A percentile compares a stretch with the other conserved stretches of the same genome.
phyloP scores from a whole-genome alignment of 805 yeast genomes.

The Brettanomyces naardenensis region DNA sequence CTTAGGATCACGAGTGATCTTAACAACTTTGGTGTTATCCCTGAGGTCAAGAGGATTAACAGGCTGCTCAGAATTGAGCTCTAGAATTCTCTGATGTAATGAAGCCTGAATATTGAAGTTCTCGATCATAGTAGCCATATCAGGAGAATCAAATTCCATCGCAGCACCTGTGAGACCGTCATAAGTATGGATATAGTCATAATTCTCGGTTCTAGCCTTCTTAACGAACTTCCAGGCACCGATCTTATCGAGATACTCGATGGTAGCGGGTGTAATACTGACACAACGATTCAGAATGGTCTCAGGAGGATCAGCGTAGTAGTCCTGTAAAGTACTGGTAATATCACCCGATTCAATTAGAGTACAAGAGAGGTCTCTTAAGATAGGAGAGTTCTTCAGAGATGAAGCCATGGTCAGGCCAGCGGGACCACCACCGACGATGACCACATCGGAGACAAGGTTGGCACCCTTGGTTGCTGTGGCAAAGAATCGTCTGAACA shows the following conservation, averaged over 20 bases:
- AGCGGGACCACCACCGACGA: slow-evolving; percentile 97
- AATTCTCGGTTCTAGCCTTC: slow-evolving; percentile 66
- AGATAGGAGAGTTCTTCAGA: slow-evolving; percentile 55
- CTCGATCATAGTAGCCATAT: slow-evolving; percentile 82
- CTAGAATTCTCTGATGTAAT: slow-evolving; percentile 44
- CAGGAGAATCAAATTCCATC: slow-evolving; percentile 61
- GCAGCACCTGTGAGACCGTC: slow-evolving; percentile 73
- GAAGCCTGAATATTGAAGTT: slow-evolving; percentile 77
- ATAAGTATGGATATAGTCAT: slow-evolving; percentile 76
- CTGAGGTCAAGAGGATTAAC: slow-evolving; percentile 32
- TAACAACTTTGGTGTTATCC: slow-evolving; percentile 62
- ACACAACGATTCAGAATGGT: slow-evolving; percentile 72
- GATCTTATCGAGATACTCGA: slow-evolving; percentile 54
- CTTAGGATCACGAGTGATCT: slow-evolving; percentile 33
- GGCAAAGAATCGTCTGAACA: slow-evolving; percentile 20
- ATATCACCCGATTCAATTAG: slow-evolving; percentile 70
- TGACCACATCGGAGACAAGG: slow-evolving; percentile 54
- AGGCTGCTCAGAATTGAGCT: slow-evolving; percentile 25
- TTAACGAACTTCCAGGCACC: slow-evolving; percentile 72
- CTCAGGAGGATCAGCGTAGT: slow-evolving; percentile 36
- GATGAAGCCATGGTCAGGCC: slow-evolving; percentile 85
- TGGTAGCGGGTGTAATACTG: slow-evolving; percentile 77
- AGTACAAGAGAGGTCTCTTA: slow-evolving; percentile 52
- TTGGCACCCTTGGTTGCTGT: slow-evolving; percentile 13
- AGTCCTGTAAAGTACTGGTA: slow-evolving; percentile 36